A percentile compares a stretch with the other conserved stretches of the same genome.
phyloP scores from a whole-genome alignment of 2,329 filamentous ascomycete species.

The Epichloe aotearoae region DNA sequence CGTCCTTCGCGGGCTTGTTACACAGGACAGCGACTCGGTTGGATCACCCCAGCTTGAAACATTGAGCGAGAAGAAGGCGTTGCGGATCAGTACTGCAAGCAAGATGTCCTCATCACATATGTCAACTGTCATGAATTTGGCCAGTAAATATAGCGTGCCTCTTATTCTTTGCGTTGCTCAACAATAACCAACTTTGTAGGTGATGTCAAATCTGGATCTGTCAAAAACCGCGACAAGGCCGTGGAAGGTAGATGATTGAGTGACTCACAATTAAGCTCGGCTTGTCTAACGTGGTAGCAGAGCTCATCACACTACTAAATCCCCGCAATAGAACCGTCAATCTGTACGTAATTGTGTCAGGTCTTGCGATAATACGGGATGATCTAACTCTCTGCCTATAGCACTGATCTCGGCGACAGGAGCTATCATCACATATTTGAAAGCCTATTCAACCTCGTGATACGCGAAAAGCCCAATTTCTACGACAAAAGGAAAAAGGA shows the following conservation, averaged over 20 bases:
- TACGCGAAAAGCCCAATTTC: slow-evolving; percentile 54
- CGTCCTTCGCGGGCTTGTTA: neutral
- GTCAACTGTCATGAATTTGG: slow-evolving; percentile 21
- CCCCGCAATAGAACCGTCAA: slow-evolving; percentile 20
- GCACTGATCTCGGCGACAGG: slow-evolving; percentile 50
- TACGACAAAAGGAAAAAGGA: slow-evolving; percentile 39
- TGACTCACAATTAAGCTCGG: neutral
- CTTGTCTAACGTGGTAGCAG: slow-evolving; percentile 10
- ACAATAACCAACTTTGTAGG: slow-evolving; percentile 12
- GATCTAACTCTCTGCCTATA: slow-evolving; percentile 6
- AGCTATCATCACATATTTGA: slow-evolving; percentile 75
- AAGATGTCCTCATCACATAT: slow-evolving; percentile 21
- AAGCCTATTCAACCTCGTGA: slow-evolving; percentile 56
- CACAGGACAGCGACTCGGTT: neutral
- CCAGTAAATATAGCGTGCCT: slow-evolving; percentile 14
- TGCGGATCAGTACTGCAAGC: neutral
- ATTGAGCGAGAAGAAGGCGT: neutral
- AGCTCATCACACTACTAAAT: slow-evolving; percentile 26
- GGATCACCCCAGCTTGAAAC: neutral
- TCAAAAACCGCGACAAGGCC: slow-evolving; percentile 27
- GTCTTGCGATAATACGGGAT: neutral
- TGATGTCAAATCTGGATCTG: slow-evolving; percentile 19
- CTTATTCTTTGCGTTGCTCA: slow-evolving; percentile 5
- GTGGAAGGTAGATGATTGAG: slow-evolving; percentile 23
- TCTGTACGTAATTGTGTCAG: slow-evolving; percentile 19